phyloP scores from a whole-genome alignment of 164 flowering plant genomes.

The Brasenia schreberi region DNA sequence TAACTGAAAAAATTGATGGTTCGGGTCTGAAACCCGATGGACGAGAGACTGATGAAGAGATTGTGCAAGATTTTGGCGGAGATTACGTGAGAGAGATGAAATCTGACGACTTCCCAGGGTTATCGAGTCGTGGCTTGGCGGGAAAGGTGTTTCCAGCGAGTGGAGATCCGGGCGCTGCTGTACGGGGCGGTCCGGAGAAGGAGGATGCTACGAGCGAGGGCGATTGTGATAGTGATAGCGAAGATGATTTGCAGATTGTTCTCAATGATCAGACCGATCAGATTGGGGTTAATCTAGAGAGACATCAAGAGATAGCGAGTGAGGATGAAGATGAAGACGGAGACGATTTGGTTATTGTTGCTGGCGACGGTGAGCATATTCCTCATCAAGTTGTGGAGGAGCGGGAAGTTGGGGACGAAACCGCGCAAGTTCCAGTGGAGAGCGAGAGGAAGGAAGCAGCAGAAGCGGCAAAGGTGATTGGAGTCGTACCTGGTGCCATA shows the following conservation, averaged over 20 bases:
- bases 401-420: conserved; percentile 68
- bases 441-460: conserved; percentile 50
- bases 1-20: not conserved
- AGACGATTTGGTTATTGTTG: conserved; percentile 64
- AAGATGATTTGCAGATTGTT: conserved; percentile 92
- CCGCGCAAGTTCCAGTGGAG: conserved; percentile 32
- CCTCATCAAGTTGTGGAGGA: conserved; percentile 38
- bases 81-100: not conserved
- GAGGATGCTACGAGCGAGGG: conserved; percentile 24
- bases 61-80: not conserved
- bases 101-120: conserved; percentile 34
- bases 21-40: too few relatives aligned
- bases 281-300: conserved; percentile 14
- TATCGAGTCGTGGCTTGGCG: conserved; percentile 11
- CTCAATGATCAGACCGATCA: conserved; percentile 52
- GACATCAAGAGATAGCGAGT: conserved; percentile 26
- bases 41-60: not conserved
- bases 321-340: conserved; percentile 66
- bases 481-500: conserved; percentile 17
- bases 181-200: not conserved
- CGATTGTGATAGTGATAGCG: conserved; percentile 85
- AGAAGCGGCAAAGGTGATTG: conserved; percentile 37
- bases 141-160: conserved; percentile 7
- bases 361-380: conserved; percentile 21
- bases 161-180: not conserved